Evolutionary conservation across 2,329 filamentous ascomycete species (phyloP), one percentile per base, ranked within the genome.

Genomic region (Graphium sp.): DNA sequence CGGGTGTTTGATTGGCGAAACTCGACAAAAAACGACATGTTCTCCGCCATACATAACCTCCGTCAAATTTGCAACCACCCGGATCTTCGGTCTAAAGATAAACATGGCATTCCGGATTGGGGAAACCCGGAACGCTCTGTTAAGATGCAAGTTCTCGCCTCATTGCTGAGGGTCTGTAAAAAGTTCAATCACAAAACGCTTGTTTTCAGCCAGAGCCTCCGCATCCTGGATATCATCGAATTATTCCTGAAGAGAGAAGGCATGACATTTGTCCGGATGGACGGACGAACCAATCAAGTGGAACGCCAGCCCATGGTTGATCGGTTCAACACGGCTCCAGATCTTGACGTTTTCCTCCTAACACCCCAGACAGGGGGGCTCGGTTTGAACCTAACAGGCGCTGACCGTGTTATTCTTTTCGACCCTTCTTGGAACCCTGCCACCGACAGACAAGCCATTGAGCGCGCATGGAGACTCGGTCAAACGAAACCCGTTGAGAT

Each of bases 401-500:
- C 89, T 5, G 82, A 93, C 46, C 74, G 89, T 19, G 87, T 98
- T 37, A 93, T 98, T 45, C 95, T 98, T 31, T 98, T 89, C 45
- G 91, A 98, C 43, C 91, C 89, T 0, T 89, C 98, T 47, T 98
- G 89, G 89, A 95, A 95, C 42, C 89, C 87, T 2, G 94, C 87
- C 0, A 95, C 87, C 0, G 89, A 98, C 45, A 63, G 94, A 16
- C 89, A 98, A 53, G 89, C 89, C 11, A 75, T 89, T 26, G 89
- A 98, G 52, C 71, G 89, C 43, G 89, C 91, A 5, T 98, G 89
- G 89, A 74, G 89, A 32, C 58, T 98, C 2, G 89, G 89, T 1
- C 89, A 98, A 54, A 94, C 91, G 50, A 76, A 79, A 30, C 83
- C 93, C 26, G 89, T 98, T 17, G 85, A 83, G 5, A 93, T 98